Evolutionary conservation across 331 rosid genomes (phyloP).

Genomic region (Spiraea crenata): DNA sequence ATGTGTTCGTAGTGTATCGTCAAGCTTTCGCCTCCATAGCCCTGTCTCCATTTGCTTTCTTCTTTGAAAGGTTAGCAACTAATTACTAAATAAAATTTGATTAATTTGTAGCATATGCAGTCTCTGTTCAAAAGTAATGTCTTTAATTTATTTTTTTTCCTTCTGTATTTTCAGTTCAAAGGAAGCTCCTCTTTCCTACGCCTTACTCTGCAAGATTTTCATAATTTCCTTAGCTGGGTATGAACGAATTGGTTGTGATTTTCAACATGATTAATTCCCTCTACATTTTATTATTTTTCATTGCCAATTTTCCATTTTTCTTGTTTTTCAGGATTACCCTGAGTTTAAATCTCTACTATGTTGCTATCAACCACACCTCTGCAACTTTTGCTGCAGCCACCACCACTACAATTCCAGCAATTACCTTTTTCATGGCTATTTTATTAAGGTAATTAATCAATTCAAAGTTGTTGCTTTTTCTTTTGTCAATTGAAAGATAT

Average conservation of each 20-base stretch:
- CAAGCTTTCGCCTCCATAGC: conserved; percentile 80
- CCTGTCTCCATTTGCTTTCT: conserved; percentile 73
- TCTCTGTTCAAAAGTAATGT: too few relatives aligned
- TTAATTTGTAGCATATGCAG: neutral
- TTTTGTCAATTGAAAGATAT: conserved; percentile 1
- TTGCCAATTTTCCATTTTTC: too few relatives aligned
- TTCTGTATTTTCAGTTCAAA: conserved; percentile 52
- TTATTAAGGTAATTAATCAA: conserved; percentile 48
- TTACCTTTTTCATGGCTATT: conserved; percentile 72
- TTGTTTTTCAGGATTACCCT: conserved; percentile 49
- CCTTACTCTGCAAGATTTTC: conserved; percentile 66
- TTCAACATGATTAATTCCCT: neutral
- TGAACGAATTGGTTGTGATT: neutral
- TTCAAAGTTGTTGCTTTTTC: neutral
- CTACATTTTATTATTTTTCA: too few relatives aligned
- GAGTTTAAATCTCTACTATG: conserved; percentile 73
- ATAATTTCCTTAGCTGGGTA: conserved; percentile 77
- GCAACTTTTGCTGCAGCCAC: conserved; percentile 95
- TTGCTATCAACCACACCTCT: conserved; percentile 66
- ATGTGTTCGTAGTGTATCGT: conserved; percentile 82
- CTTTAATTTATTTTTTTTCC: neutral
- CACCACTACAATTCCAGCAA: conserved; percentile 73
- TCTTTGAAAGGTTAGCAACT: conserved; percentile 59
- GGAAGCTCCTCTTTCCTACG: conserved; percentile 53
- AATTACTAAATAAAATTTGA: too few relatives aligned